Conservation (phyloP, 768 basidiomycete genomes). For the Russula griseocarnosa region DNA sequence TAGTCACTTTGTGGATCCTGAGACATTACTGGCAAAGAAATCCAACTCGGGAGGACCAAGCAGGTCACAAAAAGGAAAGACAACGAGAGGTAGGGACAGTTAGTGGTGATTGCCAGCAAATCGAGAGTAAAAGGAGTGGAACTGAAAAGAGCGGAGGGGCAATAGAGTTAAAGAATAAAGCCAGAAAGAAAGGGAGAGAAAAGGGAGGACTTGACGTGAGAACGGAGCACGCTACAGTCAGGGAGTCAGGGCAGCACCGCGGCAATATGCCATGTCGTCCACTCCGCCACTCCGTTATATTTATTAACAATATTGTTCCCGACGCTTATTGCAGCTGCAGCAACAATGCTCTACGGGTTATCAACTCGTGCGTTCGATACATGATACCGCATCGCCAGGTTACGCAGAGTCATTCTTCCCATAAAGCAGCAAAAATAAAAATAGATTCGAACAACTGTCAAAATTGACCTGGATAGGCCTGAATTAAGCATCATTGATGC, state of each 20-base stretch:
- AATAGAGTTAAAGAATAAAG: not conserved
- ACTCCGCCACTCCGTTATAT: no score
- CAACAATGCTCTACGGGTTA: not conserved
- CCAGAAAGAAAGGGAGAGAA: not conserved
- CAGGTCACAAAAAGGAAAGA: not conserved
- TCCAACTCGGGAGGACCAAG: no score
- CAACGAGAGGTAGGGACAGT: not conserved
- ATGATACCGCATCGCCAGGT: not conserved
- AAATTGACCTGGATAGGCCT: not conserved
- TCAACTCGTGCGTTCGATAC: not conserved
- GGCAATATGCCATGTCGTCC: no score
- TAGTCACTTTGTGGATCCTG: not conserved
- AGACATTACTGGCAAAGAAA: constrained; percentile 17
- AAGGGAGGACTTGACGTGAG: not conserved
- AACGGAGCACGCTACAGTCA: not conserved
- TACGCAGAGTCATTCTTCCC: not conserved
- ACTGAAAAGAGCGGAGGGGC: not conserved
- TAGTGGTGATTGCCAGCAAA: not conserved
- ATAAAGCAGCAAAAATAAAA: not conserved
- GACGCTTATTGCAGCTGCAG: not conserved
- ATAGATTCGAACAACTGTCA: not conserved
- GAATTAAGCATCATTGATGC: no score
- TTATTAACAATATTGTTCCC: no score
- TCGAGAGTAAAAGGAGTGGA: not conserved
- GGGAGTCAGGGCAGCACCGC: no score